Evolutionary conservation across 108 stramenopile genomes (phyloP).

Genomic region (Stephanodiscus minutulus): DNA sequence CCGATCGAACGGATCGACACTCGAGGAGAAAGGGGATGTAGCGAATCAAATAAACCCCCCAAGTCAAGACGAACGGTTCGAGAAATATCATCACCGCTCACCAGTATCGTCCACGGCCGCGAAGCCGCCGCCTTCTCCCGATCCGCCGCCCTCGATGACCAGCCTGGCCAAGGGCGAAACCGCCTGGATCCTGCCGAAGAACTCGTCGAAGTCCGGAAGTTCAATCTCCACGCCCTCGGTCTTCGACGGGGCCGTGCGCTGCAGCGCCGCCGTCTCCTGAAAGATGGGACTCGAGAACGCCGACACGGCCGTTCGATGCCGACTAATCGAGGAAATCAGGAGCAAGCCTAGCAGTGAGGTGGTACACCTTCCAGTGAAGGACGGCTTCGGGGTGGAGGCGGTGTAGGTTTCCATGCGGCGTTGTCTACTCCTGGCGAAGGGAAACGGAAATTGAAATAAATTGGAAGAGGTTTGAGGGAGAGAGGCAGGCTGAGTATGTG

Average conservation of each 20-base stretch:
- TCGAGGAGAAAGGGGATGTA: not conserved
- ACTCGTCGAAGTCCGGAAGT: slow-evolving; percentile 69
- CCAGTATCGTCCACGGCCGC: slow-evolving; percentile 37
- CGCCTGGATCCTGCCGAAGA: slow-evolving; percentile 62
- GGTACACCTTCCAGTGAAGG: not conserved
- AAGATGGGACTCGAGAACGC: slow-evolving; percentile 72
- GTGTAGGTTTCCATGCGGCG: not conserved
- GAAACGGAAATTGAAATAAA: not conserved
- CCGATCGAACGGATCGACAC: not conserved
- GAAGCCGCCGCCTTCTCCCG: slow-evolving; percentile 48
- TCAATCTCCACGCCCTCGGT: slow-evolving; percentile 68
- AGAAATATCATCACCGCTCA: slow-evolving; percentile 13
- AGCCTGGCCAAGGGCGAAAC: slow-evolving; percentile 63
- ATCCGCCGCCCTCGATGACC: slow-evolving; percentile 46
- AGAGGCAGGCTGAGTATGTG: too few relatives aligned
- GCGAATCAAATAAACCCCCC: not conserved
- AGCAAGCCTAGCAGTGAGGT: slow-evolving; percentile 22
- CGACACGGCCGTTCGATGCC: slow-evolving; percentile 6
- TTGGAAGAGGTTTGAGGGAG: not conserved
- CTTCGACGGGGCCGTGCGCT: slow-evolving; percentile 61
- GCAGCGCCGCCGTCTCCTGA: slow-evolving; percentile 49
- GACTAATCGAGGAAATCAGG: slow-evolving; percentile 5
- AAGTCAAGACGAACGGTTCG: not conserved
- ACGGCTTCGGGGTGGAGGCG: not conserved
- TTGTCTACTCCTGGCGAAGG: not conserved